Evolutionary conservation across 208 protist species (phyloP).

Genomic region (Acanthamoeba royreba): DNA sequence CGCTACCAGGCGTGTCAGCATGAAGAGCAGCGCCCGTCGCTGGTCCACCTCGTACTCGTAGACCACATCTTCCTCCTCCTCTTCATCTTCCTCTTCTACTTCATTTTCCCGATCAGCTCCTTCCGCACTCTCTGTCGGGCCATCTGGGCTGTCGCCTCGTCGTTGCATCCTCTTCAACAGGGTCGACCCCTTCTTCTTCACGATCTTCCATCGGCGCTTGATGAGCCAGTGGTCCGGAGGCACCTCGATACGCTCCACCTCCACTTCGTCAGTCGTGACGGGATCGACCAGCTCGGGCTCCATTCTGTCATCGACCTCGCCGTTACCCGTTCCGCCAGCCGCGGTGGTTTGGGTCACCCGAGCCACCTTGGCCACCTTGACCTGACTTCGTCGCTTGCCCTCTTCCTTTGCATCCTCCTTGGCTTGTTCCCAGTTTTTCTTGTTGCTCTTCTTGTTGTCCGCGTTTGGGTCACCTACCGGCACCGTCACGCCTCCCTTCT

Average conservation of each 20-base stretch:
- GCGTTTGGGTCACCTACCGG: no score
- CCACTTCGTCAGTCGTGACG: neutral
- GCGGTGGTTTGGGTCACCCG: no score
- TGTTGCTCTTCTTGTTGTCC: neutral
- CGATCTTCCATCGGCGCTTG: neutral
- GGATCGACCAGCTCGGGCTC: no score
- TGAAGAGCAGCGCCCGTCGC: neutral
- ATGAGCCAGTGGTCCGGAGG: neutral
- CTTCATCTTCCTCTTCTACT: neutral
- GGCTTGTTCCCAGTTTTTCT: neutral
- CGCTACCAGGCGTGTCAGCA: neutral
- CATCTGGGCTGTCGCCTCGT: no score
- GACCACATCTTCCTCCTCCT: neutral
- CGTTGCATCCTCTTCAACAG: no score
- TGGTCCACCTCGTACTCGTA: slow-evolving; percentile 2
- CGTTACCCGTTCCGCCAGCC: no score
- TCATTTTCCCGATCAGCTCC: neutral
- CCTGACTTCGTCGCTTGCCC: no score
- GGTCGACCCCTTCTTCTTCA: neutral
- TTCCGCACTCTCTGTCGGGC: no score
- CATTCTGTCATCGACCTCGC: no score
- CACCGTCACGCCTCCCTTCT: no score
- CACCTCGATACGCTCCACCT: neutral
- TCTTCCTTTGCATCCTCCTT: neutral
- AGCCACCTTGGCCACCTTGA: no score